Evolutionary conservation across 257 asterid species (phyloP), one percentile per base, ranked within the genome.

Genomic region (Solanum lignicaule): DNA sequence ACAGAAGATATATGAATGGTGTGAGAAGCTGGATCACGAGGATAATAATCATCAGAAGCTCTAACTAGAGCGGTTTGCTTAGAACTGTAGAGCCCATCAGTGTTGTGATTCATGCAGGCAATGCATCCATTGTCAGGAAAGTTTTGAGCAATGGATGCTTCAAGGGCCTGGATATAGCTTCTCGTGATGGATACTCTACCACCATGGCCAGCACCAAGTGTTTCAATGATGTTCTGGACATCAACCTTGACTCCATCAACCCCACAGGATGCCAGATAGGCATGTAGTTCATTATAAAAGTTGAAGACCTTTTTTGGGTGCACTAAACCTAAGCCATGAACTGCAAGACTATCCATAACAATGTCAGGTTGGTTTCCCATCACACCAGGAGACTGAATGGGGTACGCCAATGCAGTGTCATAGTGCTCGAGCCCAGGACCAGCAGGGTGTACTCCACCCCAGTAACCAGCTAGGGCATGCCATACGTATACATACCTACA

Each of bases 171-270:
- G 78, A 90, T 91, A 73, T 94, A 97, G 94, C 98, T 95, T 31
- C 98, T 95, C 8, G 99, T 97, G 84, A 97, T 94, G 55, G 98
- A 94, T 52, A 97, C 99, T 86, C 99, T 91, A 15, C 99, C 99
- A 65, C 99, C 99, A 74, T 97, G 96, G 90, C 99, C 99, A 85
- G 98, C 95, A 55, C 99, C 99, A 9, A 97, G 98, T 88, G 99
- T 97, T 92, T 97, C 99, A 8, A 97, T 94, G 71, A 97, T 97
- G 93, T 94, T 97, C 93, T 97, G 99, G 83, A 97, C 99, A 25
- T 97, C 99, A 71, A 97, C 99, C 92, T 97, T 97, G 87, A 97
- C 99, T 74, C 99, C 99, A 90, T 97, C 99, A 0, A 97, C 92
- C 35, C 99, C 99, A 79, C 99, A 97, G 5, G 99, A 94, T 52